Evolutionary conservation across 2,329 filamentous ascomycete species (phyloP), one percentile per base, ranked within the genome.

Genomic region (Shiraia bambusicola): DNA sequence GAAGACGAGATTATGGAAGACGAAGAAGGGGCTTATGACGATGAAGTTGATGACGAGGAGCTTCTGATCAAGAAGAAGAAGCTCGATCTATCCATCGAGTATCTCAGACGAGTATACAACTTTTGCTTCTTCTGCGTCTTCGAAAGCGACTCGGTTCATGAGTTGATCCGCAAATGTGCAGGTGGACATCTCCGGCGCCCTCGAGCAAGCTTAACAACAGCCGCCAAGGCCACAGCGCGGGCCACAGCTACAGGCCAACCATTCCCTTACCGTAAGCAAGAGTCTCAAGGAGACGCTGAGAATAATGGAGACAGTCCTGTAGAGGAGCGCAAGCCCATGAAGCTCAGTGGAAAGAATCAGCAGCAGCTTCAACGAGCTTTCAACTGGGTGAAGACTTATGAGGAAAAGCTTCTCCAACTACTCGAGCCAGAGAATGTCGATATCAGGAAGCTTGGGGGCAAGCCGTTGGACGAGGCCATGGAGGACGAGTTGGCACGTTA

Each of bases 101-200:
- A 98, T 67, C 79, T 98, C 45, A 89, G 93, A 37, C 85, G 93
- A 12, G 93, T 98, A 37, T 95, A 94, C 78, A 96, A 93, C 72
- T 97, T 98, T 73, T 98, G 93, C 75, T 96, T 98, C 76, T 98
- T 97, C 75, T 98, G 93, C 67, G 94, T 98, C 4, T 97, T 98
- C 56, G 93, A 98, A 71, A 93, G 90, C 63, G 93, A 98, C 69
- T 97, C 92, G 0, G 85, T 97, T 15, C 93, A 98, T 62, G 93
- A 98, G 71, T 77, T 98, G 53, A 91, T 88, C 28, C 84, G 93
- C 45, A 97, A 98, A 72, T 98, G 93, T 59, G 90, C 93, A 17
- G 93, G 93, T 29, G 93, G 93, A n/a, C 93, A 98, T 75, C 82
- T 98, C 48, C 88, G 93, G 49, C 85, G 93, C 34, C 93, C 93